Evolutionary conservation across 2,329 filamentous ascomycete genomes (phyloP), one percentile per base, ranked within the genome.

Genomic region (Pseudogymnoascus sp.): DNA sequence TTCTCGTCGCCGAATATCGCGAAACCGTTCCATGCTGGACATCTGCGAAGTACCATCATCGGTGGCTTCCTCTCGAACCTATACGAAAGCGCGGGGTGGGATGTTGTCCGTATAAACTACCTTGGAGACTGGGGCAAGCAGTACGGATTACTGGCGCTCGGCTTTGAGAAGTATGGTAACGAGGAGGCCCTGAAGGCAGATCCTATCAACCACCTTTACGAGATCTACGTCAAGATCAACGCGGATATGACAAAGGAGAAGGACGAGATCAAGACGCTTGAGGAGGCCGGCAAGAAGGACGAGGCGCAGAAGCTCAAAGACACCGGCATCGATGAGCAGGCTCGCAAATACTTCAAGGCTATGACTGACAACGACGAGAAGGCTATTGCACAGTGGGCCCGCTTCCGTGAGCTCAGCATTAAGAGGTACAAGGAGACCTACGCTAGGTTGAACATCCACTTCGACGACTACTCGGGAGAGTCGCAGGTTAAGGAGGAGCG

Each of bases 1-100:
- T 95, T 93, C 76, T 92, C 88, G 6, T 92, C 89, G 6, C 90
- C 91, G 61, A 95, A 95, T 74, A 92, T 95, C 65, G 90, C 90
- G 54, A 93, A 93, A 77, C 90, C 88, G 21, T 92, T 92, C 76
- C 86, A 90, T 72, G 87, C 87, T 21, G 87, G 86, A 5, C 89
- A 93, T 77, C 78, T 92, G 69, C 82, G 89, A 70, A 90, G 87
- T 71, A 92, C 89, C 61, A 90, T 92, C 68, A 89, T 92, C 64
- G 89, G 89, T 48, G 87, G 86, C 31, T 90, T 90, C 74, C 76
- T 92, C 19, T 79, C 86, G 21, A 90, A 90, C 70, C 73, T 91
- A 2, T 89, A 91, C 72, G 80, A 87, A 70, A 79, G 76, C 16
- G 84, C 85, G 61, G 89, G 88, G 19, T 92, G 87, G 85, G 84